Evolutionary conservation across 805 yeast genomes (phyloP).

Genomic region (Schizosaccharomyces osmophilus): DNA sequence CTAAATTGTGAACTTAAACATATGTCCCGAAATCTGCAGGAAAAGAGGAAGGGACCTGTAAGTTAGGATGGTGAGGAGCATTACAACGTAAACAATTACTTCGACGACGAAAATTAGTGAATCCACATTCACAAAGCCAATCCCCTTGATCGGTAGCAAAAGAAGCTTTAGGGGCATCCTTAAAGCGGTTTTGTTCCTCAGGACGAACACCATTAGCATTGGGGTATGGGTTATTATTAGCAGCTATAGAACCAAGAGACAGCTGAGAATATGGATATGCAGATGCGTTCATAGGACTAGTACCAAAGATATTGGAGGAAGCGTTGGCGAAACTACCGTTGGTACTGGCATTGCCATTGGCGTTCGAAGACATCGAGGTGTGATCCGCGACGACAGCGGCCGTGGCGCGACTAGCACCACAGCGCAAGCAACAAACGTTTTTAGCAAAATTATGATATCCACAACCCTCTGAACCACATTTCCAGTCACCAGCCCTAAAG

Average conservation of each 20-base stretch:
- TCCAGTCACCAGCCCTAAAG: conserved; percentile 93
- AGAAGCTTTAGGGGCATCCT: neutral
- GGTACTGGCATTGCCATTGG: neutral
- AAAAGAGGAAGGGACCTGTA: neutral
- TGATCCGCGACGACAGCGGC: conserved; percentile 10
- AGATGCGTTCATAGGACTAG: neutral
- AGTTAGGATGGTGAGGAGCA: neutral
- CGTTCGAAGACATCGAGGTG: neutral
- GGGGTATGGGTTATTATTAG: neutral
- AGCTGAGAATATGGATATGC: neutral
- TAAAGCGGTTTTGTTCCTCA: neutral
- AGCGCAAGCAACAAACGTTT: conserved; percentile 62
- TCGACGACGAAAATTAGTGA: conserved; percentile 1
- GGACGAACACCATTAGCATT: neutral
- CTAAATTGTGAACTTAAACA: neutral
- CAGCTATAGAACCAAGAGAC: neutral
- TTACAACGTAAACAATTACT: neutral
- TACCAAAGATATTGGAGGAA: neutral
- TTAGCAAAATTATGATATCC: conserved; percentile 82
- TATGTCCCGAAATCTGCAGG: neutral
- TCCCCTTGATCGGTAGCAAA: conserved; percentile 1
- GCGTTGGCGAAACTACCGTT: neutral
- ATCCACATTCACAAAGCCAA: conserved; percentile 2
- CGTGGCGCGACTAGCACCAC: conserved; percentile 45
- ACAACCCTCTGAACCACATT: conserved; percentile 56